Percentiles rank a stretch among this genome's conserved stretches.
Evolutionary conservation across 345 rosid species (phyloP).

Genomic region (Theobroma cacao): DNA sequence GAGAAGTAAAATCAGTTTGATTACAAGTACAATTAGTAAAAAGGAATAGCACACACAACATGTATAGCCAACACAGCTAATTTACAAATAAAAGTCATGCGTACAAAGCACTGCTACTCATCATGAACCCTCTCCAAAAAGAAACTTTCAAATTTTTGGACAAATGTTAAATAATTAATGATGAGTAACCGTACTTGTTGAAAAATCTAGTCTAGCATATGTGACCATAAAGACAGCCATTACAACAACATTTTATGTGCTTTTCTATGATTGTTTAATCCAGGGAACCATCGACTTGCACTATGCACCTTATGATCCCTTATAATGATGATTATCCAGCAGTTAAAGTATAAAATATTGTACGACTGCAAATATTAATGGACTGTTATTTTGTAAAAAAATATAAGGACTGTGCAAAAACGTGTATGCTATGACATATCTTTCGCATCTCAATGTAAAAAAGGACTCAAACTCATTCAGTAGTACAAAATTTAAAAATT

Average conservation of each 20-base stretch:
- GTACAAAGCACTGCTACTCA: not conserved
- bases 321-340: conserved; percentile 11
- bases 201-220: not conserved
- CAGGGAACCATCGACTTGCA: conserved; percentile 1
- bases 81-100: not conserved
- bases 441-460: conserved; percentile 15
- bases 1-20: not conserved
- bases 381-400: not conserved
- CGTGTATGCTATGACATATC: conserved; percentile 5
- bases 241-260: conserved; percentile 21
- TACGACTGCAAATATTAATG: not conserved
- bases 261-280: not conserved
- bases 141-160: not conserved
- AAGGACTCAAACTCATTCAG: conserved; percentile 3
- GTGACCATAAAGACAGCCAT: not conserved
- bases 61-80: not conserved
- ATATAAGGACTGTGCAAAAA: not conserved
- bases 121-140: not conserved
- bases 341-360: conserved; percentile 12
- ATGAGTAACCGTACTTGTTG: not conserved
- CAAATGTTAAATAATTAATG: not conserved
- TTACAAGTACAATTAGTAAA: not conserved
- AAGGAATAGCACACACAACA: not conserved
- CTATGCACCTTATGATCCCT: not conserved
- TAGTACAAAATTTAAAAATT: not conserved